phyloP scores from a whole-genome alignment of 768 basidiomycete species.

The Kwoniella heveanensis region DNA sequence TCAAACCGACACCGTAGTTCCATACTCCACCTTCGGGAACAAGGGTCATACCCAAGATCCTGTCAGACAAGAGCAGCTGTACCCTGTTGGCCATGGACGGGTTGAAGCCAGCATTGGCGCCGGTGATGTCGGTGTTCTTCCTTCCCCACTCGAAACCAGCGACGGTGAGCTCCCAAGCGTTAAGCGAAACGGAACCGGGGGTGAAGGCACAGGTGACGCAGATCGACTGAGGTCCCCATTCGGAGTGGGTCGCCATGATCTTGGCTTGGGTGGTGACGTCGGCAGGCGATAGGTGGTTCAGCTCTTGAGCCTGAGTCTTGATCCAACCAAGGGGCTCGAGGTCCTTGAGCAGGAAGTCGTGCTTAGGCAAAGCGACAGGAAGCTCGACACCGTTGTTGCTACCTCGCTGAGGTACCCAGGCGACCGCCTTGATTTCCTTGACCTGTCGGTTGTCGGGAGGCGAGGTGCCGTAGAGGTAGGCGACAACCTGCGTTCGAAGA shows the following conservation, averaged over 20 bases:
- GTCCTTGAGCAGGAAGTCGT: constrained; percentile 92
- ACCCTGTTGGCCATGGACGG: constrained; percentile 98
- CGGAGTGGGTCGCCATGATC: constrained; percentile 93
- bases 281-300: constrained; percentile 85
- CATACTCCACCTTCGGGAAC: constrained; percentile 92
- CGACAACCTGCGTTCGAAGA: constrained; percentile 93
- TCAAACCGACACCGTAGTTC: constrained; percentile 95
- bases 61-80: constrained; percentile 83
- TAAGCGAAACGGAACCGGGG: constrained; percentile 93
- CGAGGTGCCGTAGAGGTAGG: constrained; percentile 86
- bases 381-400: constrained; percentile 93
- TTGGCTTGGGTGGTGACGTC: constrained; percentile 94
- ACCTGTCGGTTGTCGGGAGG: constrained; percentile 97
- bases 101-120: constrained; percentile 73
- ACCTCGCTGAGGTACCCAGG: constrained; percentile 96
- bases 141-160: constrained; percentile 98
- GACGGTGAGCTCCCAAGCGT: constrained; percentile 84
- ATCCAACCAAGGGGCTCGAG: constrained; percentile 94
- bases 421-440: constrained; percentile 94
- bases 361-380: constrained; percentile 83
- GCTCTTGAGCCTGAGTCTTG: constrained; percentile 87
- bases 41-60: constrained; percentile 91
- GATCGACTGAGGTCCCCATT: constrained; percentile 91
- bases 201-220: constrained; percentile 95
- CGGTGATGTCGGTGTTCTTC: constrained; percentile 83